Evolutionary conservation across 306 rosid genomes (phyloP).

Genomic region (Hylodesmum podocarpum): DNA sequence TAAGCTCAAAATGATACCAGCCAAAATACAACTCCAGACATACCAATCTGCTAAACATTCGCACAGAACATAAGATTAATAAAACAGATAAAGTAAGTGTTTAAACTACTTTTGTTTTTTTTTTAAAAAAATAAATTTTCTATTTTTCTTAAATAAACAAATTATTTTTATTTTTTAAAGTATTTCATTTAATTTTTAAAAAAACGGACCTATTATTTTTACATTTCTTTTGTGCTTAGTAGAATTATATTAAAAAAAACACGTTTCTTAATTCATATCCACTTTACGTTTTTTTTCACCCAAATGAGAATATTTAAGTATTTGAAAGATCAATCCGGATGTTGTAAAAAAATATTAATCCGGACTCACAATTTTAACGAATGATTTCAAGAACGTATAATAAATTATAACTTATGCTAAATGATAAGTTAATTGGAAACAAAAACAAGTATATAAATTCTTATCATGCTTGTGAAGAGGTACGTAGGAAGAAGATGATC

Average conservation of each 20-base stretch:
- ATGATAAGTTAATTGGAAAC: neutral
- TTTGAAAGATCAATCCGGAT: too few species aligned
- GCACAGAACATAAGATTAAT: slow-evolving; percentile 14
- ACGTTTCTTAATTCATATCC: neutral
- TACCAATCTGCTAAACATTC: slow-evolving; percentile 25
- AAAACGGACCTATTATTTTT: too few species aligned
- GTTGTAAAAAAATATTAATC: too few species aligned
- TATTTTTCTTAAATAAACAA: too few species aligned
- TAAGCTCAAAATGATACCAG: slow-evolving; percentile 12
- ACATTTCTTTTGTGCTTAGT: too few species aligned
- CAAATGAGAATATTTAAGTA: too few species aligned
- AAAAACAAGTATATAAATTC: neutral
- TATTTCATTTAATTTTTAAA: too few species aligned
- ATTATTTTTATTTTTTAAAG: too few species aligned
- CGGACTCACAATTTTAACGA: neutral
- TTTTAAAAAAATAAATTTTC: too few species aligned
- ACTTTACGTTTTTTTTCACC: neutral
- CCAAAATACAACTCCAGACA: slow-evolving; percentile 34
- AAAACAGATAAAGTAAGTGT: neutral
- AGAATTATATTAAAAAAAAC: neutral
- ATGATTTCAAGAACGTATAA: neutral
- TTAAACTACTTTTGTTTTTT: too few species aligned
- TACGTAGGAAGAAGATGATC: too few species aligned
- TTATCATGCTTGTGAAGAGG: too few species aligned
- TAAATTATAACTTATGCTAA: neutral